phyloP scores from a whole-genome alignment of 768 basidiomycete genomes.

The Leccinum disarticulatum region DNA sequence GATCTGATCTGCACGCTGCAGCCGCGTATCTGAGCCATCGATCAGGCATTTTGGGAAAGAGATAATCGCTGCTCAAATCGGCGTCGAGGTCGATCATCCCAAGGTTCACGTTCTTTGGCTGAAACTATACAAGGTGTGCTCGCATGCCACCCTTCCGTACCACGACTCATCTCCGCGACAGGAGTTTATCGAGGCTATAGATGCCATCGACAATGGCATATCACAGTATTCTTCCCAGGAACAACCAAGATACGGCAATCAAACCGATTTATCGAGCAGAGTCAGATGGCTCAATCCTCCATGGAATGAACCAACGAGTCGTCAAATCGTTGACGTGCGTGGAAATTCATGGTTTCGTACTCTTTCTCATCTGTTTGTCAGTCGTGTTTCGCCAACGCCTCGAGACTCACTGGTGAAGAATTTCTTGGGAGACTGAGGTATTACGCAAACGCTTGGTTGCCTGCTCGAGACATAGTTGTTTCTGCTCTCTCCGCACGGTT shows the following conservation, averaged over 20 bases:
- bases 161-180: constrained; percentile 29
- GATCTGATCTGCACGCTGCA: background rate
- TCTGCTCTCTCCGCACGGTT: constrained; percentile 57
- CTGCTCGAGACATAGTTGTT: constrained; percentile 78
- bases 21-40: constrained; percentile 5
- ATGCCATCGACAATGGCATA: constrained; percentile 95
- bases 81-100: constrained; percentile 51
- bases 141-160: background rate
- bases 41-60: constrained; percentile 85
- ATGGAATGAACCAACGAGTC: constrained; percentile 82
- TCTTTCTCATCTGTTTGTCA: constrained; percentile 32
- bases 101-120: constrained; percentile 79
- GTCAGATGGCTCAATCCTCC: constrained; percentile 84
- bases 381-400: constrained; percentile 78
- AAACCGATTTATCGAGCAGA: constrained; percentile 83
- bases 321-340: constrained; percentile 72
- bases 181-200: constrained; percentile 94
- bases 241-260: constrained; percentile 66
- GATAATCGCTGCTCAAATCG: constrained; percentile 66
- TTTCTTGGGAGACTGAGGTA: constrained; percentile 79
- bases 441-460: constrained; percentile 88
- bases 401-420: constrained; percentile 78
- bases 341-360: background rate
- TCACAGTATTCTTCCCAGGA: constrained; percentile 71
- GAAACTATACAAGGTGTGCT: constrained; percentile 77